Percentiles rank a stretch among this genome's conserved stretches.
phyloP scores from a whole-genome alignment of 139 green algal genomes.

The Chlorella sp. region DNA sequence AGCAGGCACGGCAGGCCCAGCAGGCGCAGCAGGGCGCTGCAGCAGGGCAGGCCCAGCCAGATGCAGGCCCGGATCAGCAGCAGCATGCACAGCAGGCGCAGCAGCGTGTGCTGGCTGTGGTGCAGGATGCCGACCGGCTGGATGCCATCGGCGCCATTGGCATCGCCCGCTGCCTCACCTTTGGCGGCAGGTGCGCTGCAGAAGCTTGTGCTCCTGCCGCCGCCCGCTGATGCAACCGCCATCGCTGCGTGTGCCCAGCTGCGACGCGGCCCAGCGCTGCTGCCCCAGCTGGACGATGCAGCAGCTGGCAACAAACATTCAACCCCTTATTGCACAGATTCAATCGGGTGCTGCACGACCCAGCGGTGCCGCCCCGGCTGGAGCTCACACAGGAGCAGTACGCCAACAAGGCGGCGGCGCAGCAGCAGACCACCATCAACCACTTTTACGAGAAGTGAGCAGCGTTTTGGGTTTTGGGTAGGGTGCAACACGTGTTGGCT shows the following conservation, averaged over 20 bases:
- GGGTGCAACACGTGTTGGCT: no score
- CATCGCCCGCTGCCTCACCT: slow-evolving; percentile 86
- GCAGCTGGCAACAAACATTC: no score
- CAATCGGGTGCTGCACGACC: slow-evolving; percentile 70
- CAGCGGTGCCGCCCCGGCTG: slow-evolving; percentile 47
- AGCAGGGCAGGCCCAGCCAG: neutral
- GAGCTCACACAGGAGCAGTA: slow-evolving; percentile 70
- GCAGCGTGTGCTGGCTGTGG: slow-evolving; percentile 42
- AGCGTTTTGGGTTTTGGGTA: no score
- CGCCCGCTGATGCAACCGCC: no score
- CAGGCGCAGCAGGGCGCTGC: neutral
- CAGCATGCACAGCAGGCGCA: neutral
- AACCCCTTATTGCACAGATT: slow-evolving; percentile 33
- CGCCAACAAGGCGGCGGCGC: slow-evolving; percentile 36
- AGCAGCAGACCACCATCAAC: slow-evolving; percentile 76
- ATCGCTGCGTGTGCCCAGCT: no score
- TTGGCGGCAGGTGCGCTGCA: slow-evolving; percentile 58
- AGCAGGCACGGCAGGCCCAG: neutral
- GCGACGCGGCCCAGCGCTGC: no score
- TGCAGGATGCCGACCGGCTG: slow-evolving; percentile 85
- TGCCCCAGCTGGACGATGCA: no score
- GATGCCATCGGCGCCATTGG: slow-evolving; percentile 87
- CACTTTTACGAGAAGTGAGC: slow-evolving; percentile 84
- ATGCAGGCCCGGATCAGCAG: neutral
- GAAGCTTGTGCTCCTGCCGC: neutral